Base-by-base conservation (phyloP, 2,329 filamentous ascomycete species). In the Coniochaeta pulveracea region DNA sequence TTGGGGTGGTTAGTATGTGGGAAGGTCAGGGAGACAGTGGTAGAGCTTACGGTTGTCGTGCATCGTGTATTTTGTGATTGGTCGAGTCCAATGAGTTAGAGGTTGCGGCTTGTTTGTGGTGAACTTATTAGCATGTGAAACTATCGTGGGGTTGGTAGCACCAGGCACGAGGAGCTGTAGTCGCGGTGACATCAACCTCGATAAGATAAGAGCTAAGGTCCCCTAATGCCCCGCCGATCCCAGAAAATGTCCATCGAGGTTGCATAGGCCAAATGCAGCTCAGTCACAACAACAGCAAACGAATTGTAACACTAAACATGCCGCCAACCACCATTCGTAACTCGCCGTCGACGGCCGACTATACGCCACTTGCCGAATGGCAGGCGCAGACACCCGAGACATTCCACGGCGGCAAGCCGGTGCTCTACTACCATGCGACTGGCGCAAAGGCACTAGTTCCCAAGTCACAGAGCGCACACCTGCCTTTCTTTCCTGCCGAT, bases 381-480 rank as follows among this genome's bases (percentile, higher is more conserved):
- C 72, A 85, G 52, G 64, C 75, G 34, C 74, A 77, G 47, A 89
- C 83, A 2, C 83, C 83, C 1, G 63, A 66, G 37, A 79, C 72
- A 26, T 89, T 88, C 57, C 79, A 77, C 46, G 72, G 68, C 44
- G 73, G 72, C 18, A 83, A 80, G 48, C 75, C 82, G 2, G 68
- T 88, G 26, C 67, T 88, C 4, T 73, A 88, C 55, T 72, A 70
- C 43, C 72, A 78, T 46, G 63, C 69, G 24, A 44, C 61, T 10
- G 60, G 63, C 37, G 64, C 74, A 35, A 75, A 70, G 24, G 70
- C 78, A 3, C 69, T 71, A 47, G 58, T 79, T 14, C 61, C 71
- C 17, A 61, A 57, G 22, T 61, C 65, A 25, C 70, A 80, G 44
- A 56, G 66, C 16, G 63, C 64, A 24, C 57, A 57, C 34, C 57